A percentile compares a stretch with the other conserved stretches of the same genome.
phyloP scores from a whole-genome alignment of 106 monocot species.

The Dendrobium chrysotoxum region DNA sequence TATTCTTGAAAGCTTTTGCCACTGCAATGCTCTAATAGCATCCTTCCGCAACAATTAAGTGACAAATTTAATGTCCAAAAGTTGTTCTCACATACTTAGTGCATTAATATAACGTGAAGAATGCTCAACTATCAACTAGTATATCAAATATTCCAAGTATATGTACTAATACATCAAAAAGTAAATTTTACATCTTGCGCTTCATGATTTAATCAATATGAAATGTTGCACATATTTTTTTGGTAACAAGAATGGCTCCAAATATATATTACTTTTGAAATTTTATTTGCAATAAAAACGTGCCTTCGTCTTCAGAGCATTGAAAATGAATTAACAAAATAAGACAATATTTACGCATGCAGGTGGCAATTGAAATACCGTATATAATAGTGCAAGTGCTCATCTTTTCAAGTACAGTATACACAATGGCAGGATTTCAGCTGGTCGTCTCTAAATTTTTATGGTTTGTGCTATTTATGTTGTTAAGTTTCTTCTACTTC shows the following conservation, averaged over 20 bases:
- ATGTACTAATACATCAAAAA: no score
- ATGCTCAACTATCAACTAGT: background rate
- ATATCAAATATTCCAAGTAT: background rate
- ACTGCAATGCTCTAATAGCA: background rate
- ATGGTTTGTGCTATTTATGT: slow-evolving; percentile 64
- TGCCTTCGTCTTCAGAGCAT: background rate
- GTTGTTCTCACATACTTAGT: background rate
- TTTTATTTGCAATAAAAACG: background rate
- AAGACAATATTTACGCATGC: slow-evolving; percentile 8
- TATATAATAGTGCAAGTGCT: slow-evolving; percentile 44
- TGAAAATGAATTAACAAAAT: slow-evolving; percentile 4
- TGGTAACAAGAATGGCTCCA: background rate
- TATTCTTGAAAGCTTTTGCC: background rate
- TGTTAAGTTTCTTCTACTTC: slow-evolving; percentile 56
- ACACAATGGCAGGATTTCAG: slow-evolving; percentile 70
- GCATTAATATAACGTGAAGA: background rate
- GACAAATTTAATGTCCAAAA: background rate
- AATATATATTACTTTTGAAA: background rate
- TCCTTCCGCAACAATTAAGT: no score
- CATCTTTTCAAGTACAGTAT: slow-evolving; percentile 44
- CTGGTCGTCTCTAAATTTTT: slow-evolving; percentile 40
- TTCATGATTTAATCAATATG: background rate
- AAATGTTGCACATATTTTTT: background rate
- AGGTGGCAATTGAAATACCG: slow-evolving; percentile 57
- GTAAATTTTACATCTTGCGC: background rate